Percentiles rank a stretch among this genome's conserved stretches.
phyloP scores from a whole-genome alignment of 2,329 filamentous ascomycete species.

The Rhexocercosporidium sp. region DNA sequence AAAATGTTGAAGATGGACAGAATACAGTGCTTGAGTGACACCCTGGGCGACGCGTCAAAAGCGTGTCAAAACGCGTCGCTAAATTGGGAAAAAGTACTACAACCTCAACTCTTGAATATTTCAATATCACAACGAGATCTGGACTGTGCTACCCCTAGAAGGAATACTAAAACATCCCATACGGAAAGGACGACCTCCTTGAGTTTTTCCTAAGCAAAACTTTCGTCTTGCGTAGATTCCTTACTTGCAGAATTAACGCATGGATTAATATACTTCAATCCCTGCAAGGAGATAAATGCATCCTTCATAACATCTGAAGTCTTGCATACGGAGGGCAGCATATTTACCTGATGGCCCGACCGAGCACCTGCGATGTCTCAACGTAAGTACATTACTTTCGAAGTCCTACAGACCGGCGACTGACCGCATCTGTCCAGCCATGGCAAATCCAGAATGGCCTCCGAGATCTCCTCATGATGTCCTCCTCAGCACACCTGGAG shows the following conservation, averaged over 20 bases:
- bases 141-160: not conserved
- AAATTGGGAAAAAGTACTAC: conserved; percentile 4
- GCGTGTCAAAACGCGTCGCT: conserved; percentile 8
- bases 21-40: not conserved
- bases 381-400: conserved; percentile 28
- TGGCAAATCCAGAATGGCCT: conserved; percentile 58
- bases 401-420: conserved; percentile 4
- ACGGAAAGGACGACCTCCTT: not conserved
- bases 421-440: conserved; percentile 34
- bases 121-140: not conserved
- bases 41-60: conserved; percentile 10
- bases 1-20: not conserved
- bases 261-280: conserved; percentile 25
- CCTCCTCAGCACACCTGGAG: conserved; percentile 73
- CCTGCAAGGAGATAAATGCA: conserved; percentile 29
- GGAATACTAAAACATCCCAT: not conserved
- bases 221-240: not conserved
- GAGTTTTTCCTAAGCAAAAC: not conserved
- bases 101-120: not conserved
- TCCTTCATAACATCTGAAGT: conserved; percentile 24
- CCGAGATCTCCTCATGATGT: conserved; percentile 70
- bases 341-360: conserved; percentile 22
- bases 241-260: not conserved
- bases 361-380: conserved; percentile 34
- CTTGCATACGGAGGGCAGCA: conserved; percentile 16